phyloP scores from a whole-genome alignment of 2,329 filamentous ascomycete species.

The Tolypocladium paradoxum region DNA sequence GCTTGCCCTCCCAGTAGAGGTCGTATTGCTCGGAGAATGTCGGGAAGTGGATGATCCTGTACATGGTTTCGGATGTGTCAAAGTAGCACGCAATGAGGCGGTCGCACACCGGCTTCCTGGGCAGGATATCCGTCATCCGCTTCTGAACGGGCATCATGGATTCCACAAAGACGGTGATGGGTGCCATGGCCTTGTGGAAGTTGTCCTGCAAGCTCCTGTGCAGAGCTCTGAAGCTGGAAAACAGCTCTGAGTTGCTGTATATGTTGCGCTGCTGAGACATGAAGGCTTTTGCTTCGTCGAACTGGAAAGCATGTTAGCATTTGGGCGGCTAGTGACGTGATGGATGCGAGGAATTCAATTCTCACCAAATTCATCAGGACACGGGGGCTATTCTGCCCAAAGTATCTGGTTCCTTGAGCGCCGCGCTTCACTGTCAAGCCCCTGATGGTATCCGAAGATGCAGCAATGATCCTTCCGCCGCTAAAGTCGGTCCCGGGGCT shows the following conservation, averaged over 20 bases:
- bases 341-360: conserved; percentile 1
- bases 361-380: conserved; percentile 43
- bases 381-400: conserved; percentile 41
- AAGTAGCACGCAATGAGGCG: conserved; percentile 38
- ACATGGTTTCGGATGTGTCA: conserved; percentile 39
- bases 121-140: conserved; percentile 46
- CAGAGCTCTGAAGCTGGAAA: conserved; percentile 25
- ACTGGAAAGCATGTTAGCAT: conserved; percentile 21
- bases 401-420: conserved; percentile 35
- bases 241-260: conserved; percentile 9
- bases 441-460: conserved; percentile 34
- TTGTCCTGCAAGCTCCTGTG: conserved; percentile 36
- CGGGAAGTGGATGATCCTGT: conserved; percentile 41
- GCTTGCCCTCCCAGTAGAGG: conserved; percentile 38
- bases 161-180: conserved; percentile 46
- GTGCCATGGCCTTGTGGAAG: conserved; percentile 33
- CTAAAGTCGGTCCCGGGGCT: conserved; percentile 28
- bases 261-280: conserved; percentile 30
- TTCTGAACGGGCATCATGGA: conserved; percentile 48
- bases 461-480: conserved; percentile 19
- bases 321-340: neutral
- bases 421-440: conserved; percentile 38
- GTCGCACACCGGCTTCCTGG: conserved; percentile 39
- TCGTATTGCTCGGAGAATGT: conserved; percentile 40
- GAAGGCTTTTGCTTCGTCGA: conserved; percentile 42